Conservation (phyloP, 1,139 yeast genomes). For the Diutina mesorugosa region DNA sequence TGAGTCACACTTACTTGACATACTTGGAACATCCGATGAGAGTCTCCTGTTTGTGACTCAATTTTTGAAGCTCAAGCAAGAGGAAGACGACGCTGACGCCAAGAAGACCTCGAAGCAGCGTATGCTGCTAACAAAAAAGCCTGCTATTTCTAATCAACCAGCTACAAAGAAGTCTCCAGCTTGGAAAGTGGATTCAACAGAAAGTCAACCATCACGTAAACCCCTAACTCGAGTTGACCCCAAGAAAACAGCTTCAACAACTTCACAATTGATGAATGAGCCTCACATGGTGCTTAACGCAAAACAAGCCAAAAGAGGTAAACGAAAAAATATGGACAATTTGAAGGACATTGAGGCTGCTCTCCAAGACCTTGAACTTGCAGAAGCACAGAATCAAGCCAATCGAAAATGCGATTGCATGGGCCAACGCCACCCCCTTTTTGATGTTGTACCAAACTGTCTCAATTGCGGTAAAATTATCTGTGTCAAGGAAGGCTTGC, state of each 20-base stretch:
- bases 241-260: constrained; percentile 16
- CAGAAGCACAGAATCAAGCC: constrained; percentile 6
- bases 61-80: constrained; percentile 14
- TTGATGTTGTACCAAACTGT: constrained; percentile 88
- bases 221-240: constrained; percentile 8
- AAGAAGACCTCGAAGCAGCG: neutral
- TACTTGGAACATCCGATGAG: constrained; percentile 40
- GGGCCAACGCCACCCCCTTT: constrained; percentile 77
- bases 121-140: constrained; percentile 1
- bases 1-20: constrained; percentile 33
- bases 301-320: constrained; percentile 17
- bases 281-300: constrained; percentile 11
- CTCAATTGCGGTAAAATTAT: constrained; percentile 88
- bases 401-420: constrained; percentile 56
- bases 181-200: neutral
- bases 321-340: constrained; percentile 31
- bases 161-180: neutral
- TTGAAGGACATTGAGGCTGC: constrained; percentile 11
- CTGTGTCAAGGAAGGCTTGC: constrained; percentile 80
- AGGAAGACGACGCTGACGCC: constrained; percentile 7
- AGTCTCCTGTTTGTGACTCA: constrained; percentile 24
- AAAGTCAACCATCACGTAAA: neutral
- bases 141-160: constrained; percentile 1
- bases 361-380: constrained; percentile 23
- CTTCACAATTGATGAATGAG: constrained; percentile 25